A percentile compares a stretch with the other conserved stretches of the same genome.
Conservation (phyloP, 169 alveolate genomes). For the Miamiensis avidus region DNA sequence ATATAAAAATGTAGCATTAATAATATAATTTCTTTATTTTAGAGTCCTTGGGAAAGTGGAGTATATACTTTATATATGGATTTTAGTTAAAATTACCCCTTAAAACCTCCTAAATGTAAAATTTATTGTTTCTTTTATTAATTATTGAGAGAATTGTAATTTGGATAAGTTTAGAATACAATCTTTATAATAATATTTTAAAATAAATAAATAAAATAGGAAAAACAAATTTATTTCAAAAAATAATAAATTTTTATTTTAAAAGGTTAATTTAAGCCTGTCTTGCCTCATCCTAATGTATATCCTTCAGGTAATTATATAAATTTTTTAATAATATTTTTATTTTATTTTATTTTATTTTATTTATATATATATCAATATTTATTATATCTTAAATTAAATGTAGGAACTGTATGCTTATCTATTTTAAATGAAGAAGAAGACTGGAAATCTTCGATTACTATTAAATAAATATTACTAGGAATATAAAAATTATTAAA, state of each 20-base stretch:
- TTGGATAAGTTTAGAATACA: too few relatives aligned
- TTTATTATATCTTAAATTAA: not conserved
- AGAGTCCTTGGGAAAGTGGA: slow-evolving; percentile 98
- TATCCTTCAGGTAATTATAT: slow-evolving; percentile 92
- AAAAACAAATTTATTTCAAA: too few relatives aligned
- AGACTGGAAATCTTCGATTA: slow-evolving; percentile 99
- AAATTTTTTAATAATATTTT: not conserved
- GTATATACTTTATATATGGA: slow-evolving; percentile 96
- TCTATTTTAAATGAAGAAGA: slow-evolving; percentile 99
- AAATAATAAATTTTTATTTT: too few relatives aligned
- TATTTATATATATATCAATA: not conserved
- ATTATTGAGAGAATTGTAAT: too few relatives aligned
- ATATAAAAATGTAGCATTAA: slow-evolving; percentile 2
- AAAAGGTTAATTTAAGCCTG: slow-evolving; percentile 90
- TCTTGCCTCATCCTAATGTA: slow-evolving; percentile 97
- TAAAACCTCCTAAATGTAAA: slow-evolving; percentile 99
- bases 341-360: not conserved
- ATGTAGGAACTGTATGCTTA: slow-evolving; percentile 95
- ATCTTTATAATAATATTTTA: too few relatives aligned
- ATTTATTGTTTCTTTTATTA: too few relatives aligned
- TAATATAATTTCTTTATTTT: slow-evolving; percentile 43
- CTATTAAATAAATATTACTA: slow-evolving; percentile 95
- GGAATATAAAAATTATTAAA: slow-evolving; percentile 93
- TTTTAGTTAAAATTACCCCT: slow-evolving; percentile 98
- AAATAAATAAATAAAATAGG: too few relatives aligned